A percentile compares a stretch with the other conserved stretches of the same genome.
Evolutionary conservation across 805 yeast genomes (phyloP).

Genomic region (Yamadazyma scolyti): DNA sequence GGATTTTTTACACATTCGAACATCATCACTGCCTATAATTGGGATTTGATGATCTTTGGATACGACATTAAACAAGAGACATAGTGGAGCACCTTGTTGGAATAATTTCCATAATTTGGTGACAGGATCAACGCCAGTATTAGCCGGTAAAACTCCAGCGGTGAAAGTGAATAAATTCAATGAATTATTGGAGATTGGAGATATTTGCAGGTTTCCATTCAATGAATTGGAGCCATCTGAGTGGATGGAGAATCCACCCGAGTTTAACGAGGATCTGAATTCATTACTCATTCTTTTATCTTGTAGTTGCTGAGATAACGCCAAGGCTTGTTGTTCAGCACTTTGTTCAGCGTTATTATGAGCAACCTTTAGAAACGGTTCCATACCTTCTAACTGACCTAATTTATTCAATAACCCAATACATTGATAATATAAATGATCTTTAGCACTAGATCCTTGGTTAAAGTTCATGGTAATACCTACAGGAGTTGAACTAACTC

Average conservation of each 20-base stretch:
- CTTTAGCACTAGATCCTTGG: slow-evolving; percentile 55
- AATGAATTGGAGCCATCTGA: slow-evolving; percentile 27
- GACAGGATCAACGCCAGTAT: slow-evolving; percentile 81
- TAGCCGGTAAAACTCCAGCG: slow-evolving; percentile 75
- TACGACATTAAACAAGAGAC: slow-evolving; percentile 73
- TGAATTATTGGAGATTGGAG: slow-evolving; percentile 19
- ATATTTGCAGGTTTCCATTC: slow-evolving; percentile 1
- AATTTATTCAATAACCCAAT: slow-evolving; percentile 51
- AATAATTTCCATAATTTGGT: slow-evolving; percentile 85
- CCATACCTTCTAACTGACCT: slow-evolving; percentile 60
- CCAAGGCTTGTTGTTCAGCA: slow-evolving; percentile 69
- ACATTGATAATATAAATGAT: slow-evolving; percentile 70
- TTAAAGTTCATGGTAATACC: slow-evolving; percentile 49
- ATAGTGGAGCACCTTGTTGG: slow-evolving; percentile 89
- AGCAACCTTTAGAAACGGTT: slow-evolving; percentile 63
- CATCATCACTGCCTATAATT: slow-evolving; percentile 71
- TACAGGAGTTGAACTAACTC: slow-evolving; percentile 46
- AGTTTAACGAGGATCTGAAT: slow-evolving; percentile 30
- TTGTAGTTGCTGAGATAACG: slow-evolving; percentile 39
- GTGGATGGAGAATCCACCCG: slow-evolving; percentile 32
- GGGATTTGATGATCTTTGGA: slow-evolving; percentile 41
- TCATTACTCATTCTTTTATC: slow-evolving; percentile 19
- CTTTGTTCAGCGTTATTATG: slow-evolving; percentile 61
- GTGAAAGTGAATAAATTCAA: slow-evolving; percentile 55
- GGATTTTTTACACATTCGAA: slow-evolving; percentile 80